Conservation (phyloP, 805 yeast genomes). For the Myxozyma mucilagina region DNA sequence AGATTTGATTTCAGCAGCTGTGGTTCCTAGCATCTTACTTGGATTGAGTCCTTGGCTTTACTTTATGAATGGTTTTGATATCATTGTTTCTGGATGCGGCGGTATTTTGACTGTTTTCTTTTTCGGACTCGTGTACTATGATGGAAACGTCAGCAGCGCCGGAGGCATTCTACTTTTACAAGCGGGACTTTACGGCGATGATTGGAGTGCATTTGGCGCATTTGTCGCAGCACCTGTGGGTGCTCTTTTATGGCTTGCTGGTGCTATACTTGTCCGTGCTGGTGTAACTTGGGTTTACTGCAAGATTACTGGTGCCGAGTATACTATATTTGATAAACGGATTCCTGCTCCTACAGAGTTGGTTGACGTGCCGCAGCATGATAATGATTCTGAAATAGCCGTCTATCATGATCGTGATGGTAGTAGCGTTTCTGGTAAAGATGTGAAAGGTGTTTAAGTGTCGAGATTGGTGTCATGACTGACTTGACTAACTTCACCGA, state of each 20-base stretch:
- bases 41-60: conserved; percentile 70
- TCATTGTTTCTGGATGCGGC: conserved; percentile 80
- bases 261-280: conserved; percentile 18
- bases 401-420: neutral
- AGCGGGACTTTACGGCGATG: conserved; percentile 70
- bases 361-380: neutral
- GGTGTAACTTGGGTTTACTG: conserved; percentile 1
- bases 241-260: conserved; percentile 52
- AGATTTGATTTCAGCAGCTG: conserved; percentile 82
- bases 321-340: conserved; percentile 16
- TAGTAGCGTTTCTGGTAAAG: neutral
- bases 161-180: conserved; percentile 66
- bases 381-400: neutral
- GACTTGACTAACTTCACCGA: too few species aligned
- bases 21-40: conserved; percentile 78
- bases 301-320: neutral
- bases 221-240: conserved; percentile 89
- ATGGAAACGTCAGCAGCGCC: conserved; percentile 66
- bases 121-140: conserved; percentile 78
- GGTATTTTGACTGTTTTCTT: conserved; percentile 78
- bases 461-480: too few species aligned
- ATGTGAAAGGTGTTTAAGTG: neutral
- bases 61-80: conserved; percentile 76
- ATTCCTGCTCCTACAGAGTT: conserved; percentile 4
- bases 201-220: conserved; percentile 95